Evolutionary conservation across 2,329 filamentous ascomycete species (phyloP), one percentile per base, ranked within the genome.

Genomic region (Apiospora rasikravindrae): DNA sequence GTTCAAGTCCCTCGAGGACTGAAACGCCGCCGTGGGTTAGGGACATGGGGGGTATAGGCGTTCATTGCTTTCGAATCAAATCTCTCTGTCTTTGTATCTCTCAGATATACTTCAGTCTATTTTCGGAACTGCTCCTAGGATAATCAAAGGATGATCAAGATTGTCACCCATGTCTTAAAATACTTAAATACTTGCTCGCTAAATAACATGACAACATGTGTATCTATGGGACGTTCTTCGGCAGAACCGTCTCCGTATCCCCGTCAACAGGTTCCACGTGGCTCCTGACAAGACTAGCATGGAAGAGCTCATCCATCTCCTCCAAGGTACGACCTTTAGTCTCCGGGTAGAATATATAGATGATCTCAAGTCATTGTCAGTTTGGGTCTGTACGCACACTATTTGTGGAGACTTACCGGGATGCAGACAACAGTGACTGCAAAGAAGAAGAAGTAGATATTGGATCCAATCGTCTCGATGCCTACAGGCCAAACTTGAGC

Each of bases 361-460:
- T 81, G 14, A 84, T 78, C 83, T 84, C 51, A 10, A 19, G 66
- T 67, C 24, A 33, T 24, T 49, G 71, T 69, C 22, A 26, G 10
- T 0, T 2, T 22, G 11, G 7, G 0, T 13, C 10, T 8, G 26
- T 22, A 19, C 8, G 2, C 8, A 64, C 1, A 14, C 1, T 13
- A 29, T 3, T 13, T 4, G 4, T 29, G 3, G 4, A 4, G 19
- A 75, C 79, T 69, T 77, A 86, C 84, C 4, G 85, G 83, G 24
- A 87, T 82, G 71, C 84, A 88, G 16, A 81, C 78, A 8, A 88
- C 70, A 74, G 88, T 88, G 37, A 88, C 81, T 10, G 81, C 81
- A 84, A 88, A 88, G 76, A 90, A 90, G 73, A 89, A 86, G 74
- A 89, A 89, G 77, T 89, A 90, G 2, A 88, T 85, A 26, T 83